phyloP scores from a whole-genome alignment of 176 grass and related monocot genomes.

The Rhipidocladum racemiflorum region DNA sequence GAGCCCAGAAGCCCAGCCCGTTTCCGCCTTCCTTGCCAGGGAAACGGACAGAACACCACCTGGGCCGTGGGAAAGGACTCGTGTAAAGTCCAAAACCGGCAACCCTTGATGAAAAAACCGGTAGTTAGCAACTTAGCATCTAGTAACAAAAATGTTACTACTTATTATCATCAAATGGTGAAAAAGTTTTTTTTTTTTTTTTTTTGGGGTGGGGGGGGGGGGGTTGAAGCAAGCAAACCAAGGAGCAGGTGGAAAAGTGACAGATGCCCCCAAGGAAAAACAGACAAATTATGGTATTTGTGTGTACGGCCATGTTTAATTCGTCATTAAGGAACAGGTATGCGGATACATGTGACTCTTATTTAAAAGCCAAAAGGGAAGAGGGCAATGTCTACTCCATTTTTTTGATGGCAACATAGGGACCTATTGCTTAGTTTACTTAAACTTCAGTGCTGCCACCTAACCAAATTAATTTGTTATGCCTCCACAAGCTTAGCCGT shows the following conservation, averaged over 20 bases:
- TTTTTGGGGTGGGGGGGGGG: too few species aligned
- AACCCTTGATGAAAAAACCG: too few species aligned
- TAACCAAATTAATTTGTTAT: slow-evolving; percentile 4
- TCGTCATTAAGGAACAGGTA: background rate
- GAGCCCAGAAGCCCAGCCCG: background rate
- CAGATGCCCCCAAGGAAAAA: background rate
- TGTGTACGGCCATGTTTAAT: background rate
- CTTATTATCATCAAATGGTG: background rate
- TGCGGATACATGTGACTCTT: background rate
- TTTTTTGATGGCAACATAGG: slow-evolving; percentile 25
- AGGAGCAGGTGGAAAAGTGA: background rate
- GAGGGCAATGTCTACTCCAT: background rate
- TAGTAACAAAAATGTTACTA: background rate
- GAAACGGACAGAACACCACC: background rate
- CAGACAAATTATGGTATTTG: background rate
- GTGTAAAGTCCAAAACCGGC: too few species aligned
- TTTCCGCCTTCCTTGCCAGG: background rate
- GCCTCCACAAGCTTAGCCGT: background rate
- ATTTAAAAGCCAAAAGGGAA: background rate
- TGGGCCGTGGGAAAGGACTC: background rate
- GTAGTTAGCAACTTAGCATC: background rate
- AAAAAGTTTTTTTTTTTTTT: too few species aligned
- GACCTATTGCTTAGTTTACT: slow-evolving; percentile 16
- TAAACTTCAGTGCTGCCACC: background rate
- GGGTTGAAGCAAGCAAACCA: too few species aligned